phyloP scores from a whole-genome alignment of 805 yeast species.

The Saccharomycopsis javanensis region DNA sequence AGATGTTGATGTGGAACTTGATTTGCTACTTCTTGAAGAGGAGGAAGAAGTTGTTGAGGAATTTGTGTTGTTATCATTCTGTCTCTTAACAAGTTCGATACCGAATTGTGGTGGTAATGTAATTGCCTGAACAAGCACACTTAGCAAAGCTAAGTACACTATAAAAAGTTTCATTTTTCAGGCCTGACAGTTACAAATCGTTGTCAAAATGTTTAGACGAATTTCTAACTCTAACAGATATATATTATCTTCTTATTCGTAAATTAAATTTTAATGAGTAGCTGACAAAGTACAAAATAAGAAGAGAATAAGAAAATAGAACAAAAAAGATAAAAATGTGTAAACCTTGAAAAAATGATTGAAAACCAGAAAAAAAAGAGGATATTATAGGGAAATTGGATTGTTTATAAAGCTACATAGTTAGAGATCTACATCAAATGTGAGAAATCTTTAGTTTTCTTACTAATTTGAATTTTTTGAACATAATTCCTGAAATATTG shows the following conservation, averaged over 20 bases:
- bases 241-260: too few relatives aligned
- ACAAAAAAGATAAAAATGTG: background rate
- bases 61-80: background rate
- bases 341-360: background rate
- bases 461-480: background rate
- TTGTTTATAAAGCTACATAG: background rate
- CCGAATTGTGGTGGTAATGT: background rate
- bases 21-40: background rate
- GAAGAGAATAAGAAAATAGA: background rate
- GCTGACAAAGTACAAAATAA: too few relatives aligned
- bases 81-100: background rate
- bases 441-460: background rate
- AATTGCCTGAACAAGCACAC: background rate
- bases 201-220: background rate
- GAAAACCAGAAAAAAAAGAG: background rate
- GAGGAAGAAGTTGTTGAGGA: background rate
- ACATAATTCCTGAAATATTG: background rate
- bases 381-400: background rate
- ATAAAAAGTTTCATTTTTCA: background rate
- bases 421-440: background rate
- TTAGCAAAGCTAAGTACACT: background rate
- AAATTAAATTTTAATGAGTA: too few relatives aligned
- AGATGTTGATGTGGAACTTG: background rate
- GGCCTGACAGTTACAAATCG: background rate
- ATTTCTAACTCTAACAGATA: background rate